A percentile compares a stretch with the other conserved stretches of the same genome.
These are phyloP conservation scores for Nakazawaea anatomiae DNA, from an alignment of 805 yeast species.

Conservation along the genomic window DNA sequence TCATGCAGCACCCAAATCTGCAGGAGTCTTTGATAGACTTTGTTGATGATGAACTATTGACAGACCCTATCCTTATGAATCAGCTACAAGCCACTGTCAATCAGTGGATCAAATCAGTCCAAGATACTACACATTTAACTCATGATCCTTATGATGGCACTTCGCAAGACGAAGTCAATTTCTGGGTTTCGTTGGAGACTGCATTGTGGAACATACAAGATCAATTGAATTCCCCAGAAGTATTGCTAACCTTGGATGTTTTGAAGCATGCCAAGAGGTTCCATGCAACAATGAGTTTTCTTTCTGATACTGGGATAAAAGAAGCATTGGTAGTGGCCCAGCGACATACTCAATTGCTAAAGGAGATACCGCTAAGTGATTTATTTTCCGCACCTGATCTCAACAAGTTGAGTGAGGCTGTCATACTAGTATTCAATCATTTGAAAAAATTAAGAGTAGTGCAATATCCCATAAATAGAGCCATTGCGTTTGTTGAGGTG, in stretches of 20 bases:
- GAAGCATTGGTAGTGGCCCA: constrained; percentile 46
- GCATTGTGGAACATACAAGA: constrained; percentile 49
- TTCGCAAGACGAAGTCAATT: constrained; percentile 60
- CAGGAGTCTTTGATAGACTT: constrained; percentile 16
- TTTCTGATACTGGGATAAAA: constrained; percentile 63
- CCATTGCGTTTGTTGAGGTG: constrained; percentile 60
- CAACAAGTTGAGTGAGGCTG: constrained; percentile 35
- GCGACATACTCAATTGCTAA: constrained; percentile 56
- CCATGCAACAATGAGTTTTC: constrained; percentile 69
- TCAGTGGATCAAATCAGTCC: constrained; percentile 65
- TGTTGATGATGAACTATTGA: constrained; percentile 14
- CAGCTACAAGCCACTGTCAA: constrained; percentile 65
- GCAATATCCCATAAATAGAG: constrained; percentile 58
- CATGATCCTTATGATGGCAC: constrained; percentile 52
- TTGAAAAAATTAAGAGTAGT: constrained; percentile 56
- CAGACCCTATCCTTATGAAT: constrained; percentile 57
- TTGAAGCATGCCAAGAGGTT: constrained; percentile 69
- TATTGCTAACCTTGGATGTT: constrained; percentile 51
- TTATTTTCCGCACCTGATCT: constrained; percentile 43
- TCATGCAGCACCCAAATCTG: constrained; percentile 26
- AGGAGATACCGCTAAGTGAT: constrained; percentile 64
- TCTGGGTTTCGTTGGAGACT: constrained; percentile 70
- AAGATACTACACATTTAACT: constrained; percentile 45
- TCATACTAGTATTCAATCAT: constrained; percentile 49
- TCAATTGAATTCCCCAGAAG: constrained; percentile 52